These are phyloP conservation scores for Xylariaceae sp. DNA, from an alignment of 2,329 filamentous ascomycete species.

Conservation along the genomic window DNA sequence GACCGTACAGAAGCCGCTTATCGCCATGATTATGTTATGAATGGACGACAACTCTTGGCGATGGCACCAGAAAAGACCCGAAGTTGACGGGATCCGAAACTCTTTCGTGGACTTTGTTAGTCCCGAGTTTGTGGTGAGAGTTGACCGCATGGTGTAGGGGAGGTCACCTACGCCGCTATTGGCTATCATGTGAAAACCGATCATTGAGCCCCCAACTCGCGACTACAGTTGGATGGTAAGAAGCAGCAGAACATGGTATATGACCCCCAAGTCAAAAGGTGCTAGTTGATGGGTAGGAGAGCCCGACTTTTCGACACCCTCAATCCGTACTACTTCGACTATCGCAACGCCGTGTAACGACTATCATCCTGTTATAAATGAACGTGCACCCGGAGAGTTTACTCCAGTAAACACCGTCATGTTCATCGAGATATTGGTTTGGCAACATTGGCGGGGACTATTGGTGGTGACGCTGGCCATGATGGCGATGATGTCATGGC, in stretches of 20 bases:
- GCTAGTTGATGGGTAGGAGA: no score
- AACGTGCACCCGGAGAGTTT: conserved; percentile 11
- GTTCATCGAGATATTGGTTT: conserved; percentile 22
- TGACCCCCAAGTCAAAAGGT: not conserved
- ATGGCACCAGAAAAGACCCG: not conserved
- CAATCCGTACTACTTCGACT: no score
- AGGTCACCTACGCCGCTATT: not conserved
- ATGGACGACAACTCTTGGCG: not conserved
- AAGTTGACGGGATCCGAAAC: not conserved
- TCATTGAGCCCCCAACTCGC: not conserved
- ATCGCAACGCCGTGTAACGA: no score
- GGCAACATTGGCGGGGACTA: conserved; percentile 17
- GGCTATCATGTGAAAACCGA: not conserved
- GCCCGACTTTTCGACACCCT: no score
- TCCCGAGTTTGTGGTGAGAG: not conserved
- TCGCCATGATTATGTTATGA: not conserved
- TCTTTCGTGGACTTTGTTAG: not conserved
- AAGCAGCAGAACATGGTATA: not conserved
- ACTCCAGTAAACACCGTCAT: conserved; percentile 7
- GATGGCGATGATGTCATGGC: conserved; percentile 29
- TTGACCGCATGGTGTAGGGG: not conserved
- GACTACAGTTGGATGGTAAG: not conserved
- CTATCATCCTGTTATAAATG: no score
- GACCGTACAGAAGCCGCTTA: not conserved
- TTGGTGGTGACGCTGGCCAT: conserved; percentile 25